Evolutionary conservation across 352 stramenopile species (phyloP).

Genomic region (Globisporangium middletonii): DNA sequence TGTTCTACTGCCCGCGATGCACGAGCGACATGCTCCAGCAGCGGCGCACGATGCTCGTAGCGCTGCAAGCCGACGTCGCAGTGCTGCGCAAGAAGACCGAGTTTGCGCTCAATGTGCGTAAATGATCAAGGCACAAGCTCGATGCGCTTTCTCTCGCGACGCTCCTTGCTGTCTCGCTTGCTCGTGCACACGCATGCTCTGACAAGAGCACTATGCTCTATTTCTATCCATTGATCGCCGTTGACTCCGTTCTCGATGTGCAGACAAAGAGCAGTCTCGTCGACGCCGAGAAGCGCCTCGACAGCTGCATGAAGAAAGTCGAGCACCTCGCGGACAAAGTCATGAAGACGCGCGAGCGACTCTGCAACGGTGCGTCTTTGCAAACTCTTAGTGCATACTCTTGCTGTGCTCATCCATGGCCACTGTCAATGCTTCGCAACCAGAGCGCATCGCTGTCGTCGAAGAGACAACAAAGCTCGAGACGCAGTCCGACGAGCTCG

Average conservation of each 20-base stretch:
- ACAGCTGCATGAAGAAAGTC: slow-evolving; percentile 50
- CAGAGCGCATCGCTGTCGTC: slow-evolving; percentile 52
- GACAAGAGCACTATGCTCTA: too few relatives aligned
- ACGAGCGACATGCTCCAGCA: slow-evolving; percentile 67
- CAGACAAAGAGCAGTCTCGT: slow-evolving; percentile 49
- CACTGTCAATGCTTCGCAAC: background rate
- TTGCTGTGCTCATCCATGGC: background rate
- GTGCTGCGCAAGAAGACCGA: slow-evolving; percentile 78
- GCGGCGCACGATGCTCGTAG: slow-evolving; percentile 65
- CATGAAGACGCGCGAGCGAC: slow-evolving; percentile 61
- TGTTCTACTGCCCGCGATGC: slow-evolving; percentile 63
- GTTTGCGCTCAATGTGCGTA: slow-evolving; percentile 49
- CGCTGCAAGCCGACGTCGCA: slow-evolving; percentile 69
- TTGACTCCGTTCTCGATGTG: background rate
- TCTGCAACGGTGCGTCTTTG: slow-evolving; percentile 40
- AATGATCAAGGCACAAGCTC: too few relatives aligned
- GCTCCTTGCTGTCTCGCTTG: too few relatives aligned
- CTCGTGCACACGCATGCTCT: too few relatives aligned
- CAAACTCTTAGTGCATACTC: background rate
- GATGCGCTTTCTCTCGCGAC: too few relatives aligned
- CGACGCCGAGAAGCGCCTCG: slow-evolving; percentile 41
- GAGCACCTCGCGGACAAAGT: slow-evolving; percentile 49
- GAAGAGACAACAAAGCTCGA: slow-evolving; percentile 50
- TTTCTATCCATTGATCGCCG: too few relatives aligned
- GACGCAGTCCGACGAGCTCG: slow-evolving; percentile 29